Evolutionary conservation across 2,329 filamentous ascomycete genomes (phyloP).

Genomic region (Colletotrichum coccodes): DNA sequence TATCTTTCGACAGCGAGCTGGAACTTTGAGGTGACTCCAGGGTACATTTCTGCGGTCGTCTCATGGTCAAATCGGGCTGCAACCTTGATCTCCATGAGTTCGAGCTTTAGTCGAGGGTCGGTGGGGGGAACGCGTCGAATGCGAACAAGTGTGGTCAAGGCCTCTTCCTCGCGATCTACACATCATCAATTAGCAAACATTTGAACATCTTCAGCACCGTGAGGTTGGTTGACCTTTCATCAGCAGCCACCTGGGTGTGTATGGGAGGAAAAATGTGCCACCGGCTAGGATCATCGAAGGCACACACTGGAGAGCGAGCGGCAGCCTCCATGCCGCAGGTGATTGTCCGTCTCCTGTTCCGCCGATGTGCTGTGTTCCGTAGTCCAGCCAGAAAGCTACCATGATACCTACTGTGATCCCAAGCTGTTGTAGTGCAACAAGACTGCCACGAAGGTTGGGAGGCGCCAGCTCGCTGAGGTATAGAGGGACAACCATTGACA

Average conservation of each 20-base stretch:
- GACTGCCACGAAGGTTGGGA: conserved; percentile 57
- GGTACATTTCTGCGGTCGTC: conserved; percentile 40
- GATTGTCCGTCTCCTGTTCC: conserved; percentile 56
- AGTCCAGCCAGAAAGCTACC: conserved; percentile 54
- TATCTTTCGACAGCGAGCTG: conserved; percentile 35
- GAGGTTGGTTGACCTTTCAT: conserved; percentile 36
- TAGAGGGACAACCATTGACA: conserved; percentile 42
- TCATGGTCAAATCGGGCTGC: conserved; percentile 49
- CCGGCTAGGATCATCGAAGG: conserved; percentile 65
- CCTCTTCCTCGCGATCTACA: conserved; percentile 40
- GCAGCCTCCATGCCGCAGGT: conserved; percentile 55
- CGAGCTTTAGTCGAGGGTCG: conserved; percentile 39
- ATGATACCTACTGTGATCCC: conserved; percentile 55
- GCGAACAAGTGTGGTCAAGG: conserved; percentile 41
- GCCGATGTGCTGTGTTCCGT: conserved; percentile 51
- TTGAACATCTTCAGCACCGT: accelerated
- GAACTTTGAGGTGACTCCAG: conserved; percentile 31
- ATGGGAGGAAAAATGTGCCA: conserved; percentile 64
- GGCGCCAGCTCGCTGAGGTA: conserved; percentile 60
- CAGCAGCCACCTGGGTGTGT: conserved; percentile 46
- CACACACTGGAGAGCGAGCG: conserved; percentile 54
- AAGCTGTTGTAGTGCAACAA: conserved; percentile 56
- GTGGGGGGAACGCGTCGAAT: conserved; percentile 46
- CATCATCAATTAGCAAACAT: neutral
- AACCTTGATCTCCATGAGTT: conserved; percentile 49